Conservation (phyloP, 1,139 yeast genomes). For the Pichia sp. region DNA sequence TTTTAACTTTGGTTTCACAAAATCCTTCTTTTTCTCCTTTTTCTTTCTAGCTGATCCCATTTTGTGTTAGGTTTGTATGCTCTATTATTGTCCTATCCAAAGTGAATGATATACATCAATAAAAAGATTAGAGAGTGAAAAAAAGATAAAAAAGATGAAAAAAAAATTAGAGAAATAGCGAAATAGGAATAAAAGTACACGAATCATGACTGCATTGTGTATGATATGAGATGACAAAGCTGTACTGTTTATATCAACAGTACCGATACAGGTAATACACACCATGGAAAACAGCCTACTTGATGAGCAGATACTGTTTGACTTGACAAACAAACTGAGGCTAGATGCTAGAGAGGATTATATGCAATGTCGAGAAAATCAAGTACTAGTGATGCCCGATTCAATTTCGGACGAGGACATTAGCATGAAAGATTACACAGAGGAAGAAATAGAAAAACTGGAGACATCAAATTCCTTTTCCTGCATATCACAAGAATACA, state of each 20-base stretch:
- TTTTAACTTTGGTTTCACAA: conserved; percentile 72
- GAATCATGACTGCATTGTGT: not conserved
- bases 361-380: not conserved
- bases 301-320: conserved; percentile 4
- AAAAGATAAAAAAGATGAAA: not conserved
- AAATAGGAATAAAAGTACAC: not conserved
- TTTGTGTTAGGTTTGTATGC: too few species aligned
- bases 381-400: not conserved
- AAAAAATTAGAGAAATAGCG: conserved; percentile 2
- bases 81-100: too few species aligned
- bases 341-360: not conserved
- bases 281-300: not conserved
- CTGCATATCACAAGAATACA: not conserved
- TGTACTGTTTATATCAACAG: too few species aligned
- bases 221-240: not conserved
- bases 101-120: too few species aligned
- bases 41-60: conserved; percentile 36
- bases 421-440: conserved; percentile 15
- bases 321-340: not conserved
- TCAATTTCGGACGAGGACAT: conserved; percentile 13
- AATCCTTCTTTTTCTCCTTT: conserved; percentile 69
- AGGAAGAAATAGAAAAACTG: not conserved
- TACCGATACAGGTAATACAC: too few species aligned
- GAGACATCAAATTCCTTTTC: too few species aligned
- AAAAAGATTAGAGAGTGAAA: not conserved